These are phyloP conservation scores for Phytopythium montanum DNA, from an alignment of 352 stramenopile species.

Conservation along the genomic window DNA sequence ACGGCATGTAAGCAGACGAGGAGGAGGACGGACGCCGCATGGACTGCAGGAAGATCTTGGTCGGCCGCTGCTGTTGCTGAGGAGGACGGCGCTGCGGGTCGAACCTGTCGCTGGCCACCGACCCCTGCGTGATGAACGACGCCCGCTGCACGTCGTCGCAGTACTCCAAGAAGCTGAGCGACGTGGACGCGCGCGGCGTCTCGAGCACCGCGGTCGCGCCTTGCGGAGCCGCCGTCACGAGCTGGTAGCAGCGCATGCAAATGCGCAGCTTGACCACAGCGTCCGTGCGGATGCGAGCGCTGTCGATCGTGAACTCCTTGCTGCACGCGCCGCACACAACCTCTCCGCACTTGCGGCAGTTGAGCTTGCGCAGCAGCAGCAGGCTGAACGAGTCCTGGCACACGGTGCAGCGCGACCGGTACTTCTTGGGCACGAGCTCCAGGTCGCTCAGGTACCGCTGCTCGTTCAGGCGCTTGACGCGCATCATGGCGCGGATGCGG, in stretches of 20 bases:
- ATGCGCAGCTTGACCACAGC: conserved; percentile 77
- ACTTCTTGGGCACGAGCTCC: conserved; percentile 82
- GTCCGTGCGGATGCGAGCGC: conserved; percentile 18
- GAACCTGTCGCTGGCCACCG: conserved; percentile 4
- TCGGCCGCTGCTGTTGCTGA: conserved; percentile 16
- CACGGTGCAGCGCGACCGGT: conserved; percentile 63
- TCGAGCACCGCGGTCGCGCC: conserved; percentile 42
- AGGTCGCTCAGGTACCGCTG: conserved; percentile 78
- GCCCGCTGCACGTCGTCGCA: conserved; percentile 59
- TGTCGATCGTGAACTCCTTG: conserved; percentile 76
- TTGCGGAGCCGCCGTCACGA: conserved; percentile 67
- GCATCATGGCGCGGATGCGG: conserved; percentile 60
- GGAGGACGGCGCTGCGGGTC: background rate
- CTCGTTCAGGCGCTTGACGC: conserved; percentile 72
- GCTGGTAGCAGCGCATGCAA: conserved; percentile 83
- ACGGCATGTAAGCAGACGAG: background rate
- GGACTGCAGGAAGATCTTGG: conserved; percentile 74
- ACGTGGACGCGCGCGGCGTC: conserved; percentile 44
- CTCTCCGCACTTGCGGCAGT: conserved; percentile 85
- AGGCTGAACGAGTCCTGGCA: conserved; percentile 85
- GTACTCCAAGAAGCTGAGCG: conserved; percentile 64
- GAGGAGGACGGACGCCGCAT: conserved; percentile 32
- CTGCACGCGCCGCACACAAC: conserved; percentile 84
- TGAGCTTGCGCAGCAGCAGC: conserved; percentile 76
- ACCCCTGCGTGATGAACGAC: conserved; percentile 50